Evolutionary conservation across 257 asterid species (phyloP), one percentile per base, ranked within the genome.

Genomic region (Forsythia suspensa): DNA sequence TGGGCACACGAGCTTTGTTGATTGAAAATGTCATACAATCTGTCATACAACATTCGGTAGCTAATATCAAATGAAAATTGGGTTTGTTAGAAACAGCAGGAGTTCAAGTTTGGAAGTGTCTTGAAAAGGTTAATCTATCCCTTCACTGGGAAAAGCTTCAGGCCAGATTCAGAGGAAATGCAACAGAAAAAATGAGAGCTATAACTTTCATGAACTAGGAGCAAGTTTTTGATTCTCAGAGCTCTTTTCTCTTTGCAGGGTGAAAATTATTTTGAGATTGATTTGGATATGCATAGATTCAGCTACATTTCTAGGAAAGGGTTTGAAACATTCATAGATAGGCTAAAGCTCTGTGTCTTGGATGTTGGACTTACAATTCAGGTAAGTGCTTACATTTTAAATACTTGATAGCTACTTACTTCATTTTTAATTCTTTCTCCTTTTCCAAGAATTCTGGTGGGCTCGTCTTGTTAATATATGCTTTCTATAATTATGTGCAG

Each of bases 291-390:
- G 98, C 99, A 96, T 81, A 87, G 98, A 78, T 94, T 92, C 86
- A 88, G 97, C 89, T 92, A 92, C 87, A 94, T 94, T 68, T 92
- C 99, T 16, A 86, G 94, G 73, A 96, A 92, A 83, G 98, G 98
- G 5, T 91, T 92, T 44, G 91, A 86, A 80, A 85, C 95, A 72
- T 93, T 96, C 83, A 79, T 91, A 6, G 98, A 92, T 82, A 80
- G 97, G 83, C 84, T 96, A 75, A 96, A 96, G 94, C 87, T 85
- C 24, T 92, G 95, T 79, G 83, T 86, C 29, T 82, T 96, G 89
- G 98, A 96, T 87, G 88, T 96, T 75, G 99, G 97, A 72, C 89
- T 96, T 77, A 96, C 97, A 37, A 96, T 96, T 82, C 98, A 96
- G 97, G 99, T 84, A 84, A 91, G 90, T 81, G 37, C 78, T 37